Base-by-base conservation (phyloP, 768 basidiomycete genomes). In the Boletus eberwhitei region DNA sequence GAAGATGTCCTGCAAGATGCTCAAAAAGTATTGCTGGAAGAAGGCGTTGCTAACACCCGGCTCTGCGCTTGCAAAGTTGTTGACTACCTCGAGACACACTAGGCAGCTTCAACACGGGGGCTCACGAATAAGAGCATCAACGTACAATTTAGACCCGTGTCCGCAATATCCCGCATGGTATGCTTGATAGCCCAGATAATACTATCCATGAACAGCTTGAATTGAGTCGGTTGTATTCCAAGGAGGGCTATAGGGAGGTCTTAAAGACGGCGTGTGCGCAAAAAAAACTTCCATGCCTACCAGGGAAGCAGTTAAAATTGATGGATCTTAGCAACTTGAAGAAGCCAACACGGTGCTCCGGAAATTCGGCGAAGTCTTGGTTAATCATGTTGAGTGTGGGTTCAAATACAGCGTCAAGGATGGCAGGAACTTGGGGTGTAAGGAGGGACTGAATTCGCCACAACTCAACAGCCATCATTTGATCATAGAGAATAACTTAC, bases 101-200 rank as follows among this genome's bases (percentile, higher is more conserved):
- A 56, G 19, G 34, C 45, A 42, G 21, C 8, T 54, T 64, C 35
- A 63, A 43, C 24, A 55, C 29, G 48, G 47, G 3, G 19, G 19
- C 24, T 21, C 24, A 36, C 22, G 37, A 54, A 57, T 12, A 45
- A 35, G 37, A 38, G 17, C 38, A 35, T 50, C 5, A 16, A 60
- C 59, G 73, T 74, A 92, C 90, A 67, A 64, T 87, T 90, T 55
- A 92, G 72, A 40, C 90, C 90, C 40, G 88, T 90, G 68, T 98
- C 96, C 5, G 93, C 92, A 58, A 99, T 97, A 71, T 98, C 96
- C 51, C 96, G 84, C 93, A 97, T 94, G 16, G 93, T 98, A 75
- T 99, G 97, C 73, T 99, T 99, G 77, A 98, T 96, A n/a, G 94
- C 96, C 96, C 97, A 99, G 48, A 96, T 88, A 60, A 98, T 90